Conservation (phyloP, 768 basidiomycete genomes). For the Kwoniella bestiolae region DNA sequence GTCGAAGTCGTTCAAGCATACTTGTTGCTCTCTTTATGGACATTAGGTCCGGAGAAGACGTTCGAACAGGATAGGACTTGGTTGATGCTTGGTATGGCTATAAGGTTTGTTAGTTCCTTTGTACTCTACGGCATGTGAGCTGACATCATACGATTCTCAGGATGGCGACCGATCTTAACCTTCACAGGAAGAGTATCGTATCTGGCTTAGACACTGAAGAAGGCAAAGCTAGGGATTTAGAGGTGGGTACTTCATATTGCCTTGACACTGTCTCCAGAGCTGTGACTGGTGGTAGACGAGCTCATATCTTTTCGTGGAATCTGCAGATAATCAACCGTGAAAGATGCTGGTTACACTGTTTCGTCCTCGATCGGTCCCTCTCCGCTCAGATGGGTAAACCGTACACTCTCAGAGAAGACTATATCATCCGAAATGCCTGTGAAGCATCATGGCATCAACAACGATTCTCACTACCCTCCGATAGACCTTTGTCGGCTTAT, state of each 20-base stretch:
- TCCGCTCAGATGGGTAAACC: constrained; percentile 98
- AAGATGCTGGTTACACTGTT: constrained; percentile 89
- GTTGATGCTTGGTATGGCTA: constrained; percentile 84
- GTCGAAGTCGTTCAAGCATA: constrained; percentile 97
- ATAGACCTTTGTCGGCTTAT: constrained; percentile 74
- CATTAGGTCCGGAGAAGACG: constrained; percentile 90
- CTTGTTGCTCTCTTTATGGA: constrained; percentile 83
- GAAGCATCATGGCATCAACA: constrained; percentile 74
- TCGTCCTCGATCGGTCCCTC: constrained; percentile 85
- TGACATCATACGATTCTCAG: constrained; percentile 64
- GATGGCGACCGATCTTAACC: constrained; percentile 93
- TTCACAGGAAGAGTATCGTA: constrained; percentile 80
- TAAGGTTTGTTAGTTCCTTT: constrained; percentile 59
- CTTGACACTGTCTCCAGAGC: no score
- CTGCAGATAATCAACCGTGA: constrained; percentile 89
- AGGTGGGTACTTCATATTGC: no score
- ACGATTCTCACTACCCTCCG: constrained; percentile 67
- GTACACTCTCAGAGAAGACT: constrained; percentile 88
- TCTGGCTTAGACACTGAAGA: constrained; percentile 76
- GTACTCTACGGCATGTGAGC: constrained; percentile 3
- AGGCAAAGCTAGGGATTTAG: constrained; percentile 70
- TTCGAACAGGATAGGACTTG: constrained; percentile 97
- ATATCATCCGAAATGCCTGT: constrained; percentile 75
- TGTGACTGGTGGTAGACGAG: constrained; percentile 1
- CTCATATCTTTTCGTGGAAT: neutral